Percentiles rank a stretch among this genome's conserved stretches.
Evolutionary conservation across 1,284 basidiomycete species (phyloP).

Genomic region (Ustilago curta): DNA sequence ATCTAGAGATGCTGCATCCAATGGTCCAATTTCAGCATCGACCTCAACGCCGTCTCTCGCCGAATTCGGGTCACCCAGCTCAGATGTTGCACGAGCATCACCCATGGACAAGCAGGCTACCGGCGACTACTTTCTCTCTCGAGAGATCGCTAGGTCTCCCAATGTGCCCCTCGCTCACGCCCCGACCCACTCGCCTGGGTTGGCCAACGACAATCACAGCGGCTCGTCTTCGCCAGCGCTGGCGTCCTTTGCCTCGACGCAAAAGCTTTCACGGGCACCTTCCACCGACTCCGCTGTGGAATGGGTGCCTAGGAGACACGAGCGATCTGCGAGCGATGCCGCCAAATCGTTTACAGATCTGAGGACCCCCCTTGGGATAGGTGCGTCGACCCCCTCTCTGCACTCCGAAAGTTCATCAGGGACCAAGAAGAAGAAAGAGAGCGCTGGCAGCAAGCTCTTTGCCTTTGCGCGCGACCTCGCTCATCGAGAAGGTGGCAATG

Average conservation of each 20-base stretch:
- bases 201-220: slow-evolving; percentile 4
- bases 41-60: slow-evolving; percentile 25
- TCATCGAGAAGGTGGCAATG: slow-evolving; percentile 26
- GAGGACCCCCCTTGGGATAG: slow-evolving; percentile 7
- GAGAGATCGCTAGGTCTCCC: slow-evolving; percentile 6
- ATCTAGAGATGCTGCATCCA: slow-evolving; percentile 3
- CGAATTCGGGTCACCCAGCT: slow-evolving; percentile 23
- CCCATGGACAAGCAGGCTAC: slow-evolving; percentile 13
- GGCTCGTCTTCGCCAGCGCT: slow-evolving; percentile 27
- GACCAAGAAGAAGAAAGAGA: slow-evolving; percentile 38
- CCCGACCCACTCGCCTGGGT: slow-evolving; percentile 22
- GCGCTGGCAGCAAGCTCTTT: slow-evolving; percentile 37
- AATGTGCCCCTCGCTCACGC: slow-evolving; percentile 8
- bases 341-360: slow-evolving; percentile 23
- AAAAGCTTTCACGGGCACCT: slow-evolving; percentile 29
- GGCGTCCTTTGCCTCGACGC: slow-evolving; percentile 15
- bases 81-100: slow-evolving; percentile 16
- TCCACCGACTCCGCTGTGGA: slow-evolving; percentile 26
- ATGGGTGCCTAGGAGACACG: slow-evolving; percentile 17
- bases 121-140: slow-evolving; percentile 25
- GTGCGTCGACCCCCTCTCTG: slow-evolving; percentile 30
- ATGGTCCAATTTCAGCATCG: slow-evolving; percentile 12
- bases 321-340: slow-evolving; percentile 35
- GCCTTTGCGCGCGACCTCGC: slow-evolving; percentile 38
- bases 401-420: slow-evolving; percentile 33